Evolutionary conservation across 2,329 filamentous ascomycete species (phyloP).

Genomic region (Fusarium nanum): DNA sequence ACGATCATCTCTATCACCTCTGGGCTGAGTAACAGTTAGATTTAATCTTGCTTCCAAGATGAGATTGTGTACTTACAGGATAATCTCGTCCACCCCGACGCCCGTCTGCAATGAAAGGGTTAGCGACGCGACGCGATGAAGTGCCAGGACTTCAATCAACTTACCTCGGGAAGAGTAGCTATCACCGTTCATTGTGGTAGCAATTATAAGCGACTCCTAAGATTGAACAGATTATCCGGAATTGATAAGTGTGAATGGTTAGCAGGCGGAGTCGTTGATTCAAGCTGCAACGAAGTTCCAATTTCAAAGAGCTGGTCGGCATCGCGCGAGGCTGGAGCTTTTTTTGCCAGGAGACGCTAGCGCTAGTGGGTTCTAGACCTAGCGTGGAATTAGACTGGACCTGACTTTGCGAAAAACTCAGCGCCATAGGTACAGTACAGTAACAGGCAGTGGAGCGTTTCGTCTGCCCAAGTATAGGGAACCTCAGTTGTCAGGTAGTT

Average conservation of each 20-base stretch:
- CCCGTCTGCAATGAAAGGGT: conserved; percentile 54
- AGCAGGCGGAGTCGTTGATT: conserved; percentile 41
- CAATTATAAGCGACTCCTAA: conserved; percentile 36
- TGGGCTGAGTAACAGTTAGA: conserved; percentile 46
- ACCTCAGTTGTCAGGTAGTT: not conserved
- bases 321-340: conserved; percentile 60
- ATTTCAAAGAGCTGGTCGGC: conserved; percentile 44
- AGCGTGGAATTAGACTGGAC: conserved; percentile 29
- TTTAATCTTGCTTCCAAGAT: not conserved
- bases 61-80: conserved; percentile 55
- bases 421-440: not conserved
- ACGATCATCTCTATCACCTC: conserved; percentile 52
- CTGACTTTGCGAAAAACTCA: conserved; percentile 21
- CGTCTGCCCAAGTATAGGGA: not conserved
- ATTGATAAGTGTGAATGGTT: conserved; percentile 42
- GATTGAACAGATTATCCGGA: conserved; percentile 20
- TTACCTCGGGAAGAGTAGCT: conserved; percentile 83
- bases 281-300: conserved; percentile 47
- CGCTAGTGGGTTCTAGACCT: conserved; percentile 38
- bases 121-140: conserved; percentile 49
- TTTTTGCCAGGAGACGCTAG: conserved; percentile 52
- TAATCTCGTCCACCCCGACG: conserved; percentile 68
- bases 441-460: not conserved
- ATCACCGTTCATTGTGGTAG: conserved; percentile 81
- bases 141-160: conserved; percentile 39